These are phyloP conservation scores for Furcasterigmium furcatum DNA, from an alignment of 2,329 filamentous ascomycete genomes.

Conservation along the genomic window DNA sequence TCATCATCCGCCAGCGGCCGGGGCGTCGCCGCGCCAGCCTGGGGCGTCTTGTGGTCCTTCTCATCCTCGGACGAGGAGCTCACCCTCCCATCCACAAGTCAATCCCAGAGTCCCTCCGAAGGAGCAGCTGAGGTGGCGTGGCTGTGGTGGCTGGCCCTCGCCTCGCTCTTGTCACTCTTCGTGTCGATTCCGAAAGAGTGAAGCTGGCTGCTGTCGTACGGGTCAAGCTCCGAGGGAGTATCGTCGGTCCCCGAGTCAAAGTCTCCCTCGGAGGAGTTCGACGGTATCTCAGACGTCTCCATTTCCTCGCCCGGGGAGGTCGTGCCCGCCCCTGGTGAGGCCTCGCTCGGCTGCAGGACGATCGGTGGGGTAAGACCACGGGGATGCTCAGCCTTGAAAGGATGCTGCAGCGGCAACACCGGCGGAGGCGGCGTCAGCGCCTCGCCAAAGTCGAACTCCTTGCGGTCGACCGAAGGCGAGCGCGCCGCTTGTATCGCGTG, in stretches of 20 bases:
- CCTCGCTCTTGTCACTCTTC: slow-evolving; percentile 1
- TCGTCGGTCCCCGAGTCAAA: slow-evolving; percentile 10
- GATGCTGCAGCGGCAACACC: neutral
- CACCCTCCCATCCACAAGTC: slow-evolving; percentile 16
- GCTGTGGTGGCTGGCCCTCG: neutral
- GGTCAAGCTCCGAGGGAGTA: slow-evolving; percentile 11
- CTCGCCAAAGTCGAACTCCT: slow-evolving; percentile 15
- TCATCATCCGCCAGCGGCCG: slow-evolving; percentile 8
- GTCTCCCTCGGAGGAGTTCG: slow-evolving; percentile 10
- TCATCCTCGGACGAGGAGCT: slow-evolving; percentile 12
- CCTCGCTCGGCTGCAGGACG: neutral
- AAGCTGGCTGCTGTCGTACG: slow-evolving; percentile 10
- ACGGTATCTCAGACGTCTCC: neutral
- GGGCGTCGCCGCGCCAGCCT: too few species aligned
- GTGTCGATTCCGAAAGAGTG: too few species aligned
- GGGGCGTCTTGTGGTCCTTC: slow-evolving; percentile 5
- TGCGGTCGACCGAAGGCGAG: slow-evolving; percentile 19
- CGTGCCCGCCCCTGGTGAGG: neutral
- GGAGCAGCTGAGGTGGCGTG: neutral
- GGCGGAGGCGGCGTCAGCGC: slow-evolving; percentile 7
- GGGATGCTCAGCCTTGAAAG: neutral
- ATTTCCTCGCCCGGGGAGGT: neutral
- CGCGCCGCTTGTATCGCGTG: slow-evolving; percentile 15
- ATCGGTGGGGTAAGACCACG: neutral
- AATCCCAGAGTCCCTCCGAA: slow-evolving; percentile 13